phyloP scores from a whole-genome alignment of 2,329 filamentous ascomycete genomes.

The Thelonectria blattea region DNA sequence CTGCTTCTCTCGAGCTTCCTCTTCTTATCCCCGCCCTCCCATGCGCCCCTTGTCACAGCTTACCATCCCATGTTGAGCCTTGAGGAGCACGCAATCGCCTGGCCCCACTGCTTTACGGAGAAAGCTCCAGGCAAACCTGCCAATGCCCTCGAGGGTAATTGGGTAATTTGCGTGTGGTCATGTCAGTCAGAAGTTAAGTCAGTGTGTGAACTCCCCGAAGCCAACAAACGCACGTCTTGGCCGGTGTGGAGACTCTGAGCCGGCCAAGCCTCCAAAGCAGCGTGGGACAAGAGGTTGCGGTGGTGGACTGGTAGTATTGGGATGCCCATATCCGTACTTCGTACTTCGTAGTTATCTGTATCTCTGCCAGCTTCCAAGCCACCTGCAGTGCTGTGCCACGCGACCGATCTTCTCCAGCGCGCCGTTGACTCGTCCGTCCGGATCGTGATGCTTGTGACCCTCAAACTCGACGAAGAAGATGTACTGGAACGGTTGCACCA shows the following conservation, averaged over 20 bases:
- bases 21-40: neutral
- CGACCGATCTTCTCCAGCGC: constrained; percentile 64
- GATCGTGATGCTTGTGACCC: constrained; percentile 60
- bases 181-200: constrained; percentile 9
- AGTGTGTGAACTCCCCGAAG: constrained; percentile 13
- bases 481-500: constrained; percentile 81
- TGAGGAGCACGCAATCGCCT: constrained; percentile 26
- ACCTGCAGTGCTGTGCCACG: constrained; percentile 68
- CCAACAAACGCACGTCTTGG: constrained; percentile 17
- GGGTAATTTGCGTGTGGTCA: constrained; percentile 18
- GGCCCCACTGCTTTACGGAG: constrained; percentile 32
- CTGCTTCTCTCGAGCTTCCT: neutral
- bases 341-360: constrained; percentile 35
- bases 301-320: constrained; percentile 24
- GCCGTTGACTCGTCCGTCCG: constrained; percentile 62
- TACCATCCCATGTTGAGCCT: constrained; percentile 14
- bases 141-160: constrained; percentile 21
- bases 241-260: constrained; percentile 10
- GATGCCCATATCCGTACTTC: too few relatives aligned
- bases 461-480: constrained; percentile 94
- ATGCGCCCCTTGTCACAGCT: constrained; percentile 7
- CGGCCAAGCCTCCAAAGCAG: neutral
- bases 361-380: constrained; percentile 71
- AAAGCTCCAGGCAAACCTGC: constrained; percentile 21
- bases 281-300: constrained; percentile 8